These are phyloP conservation scores for Dioszegia aurantiaca DNA, from an alignment of 768 basidiomycete genomes.

Conservation along the genomic window DNA sequence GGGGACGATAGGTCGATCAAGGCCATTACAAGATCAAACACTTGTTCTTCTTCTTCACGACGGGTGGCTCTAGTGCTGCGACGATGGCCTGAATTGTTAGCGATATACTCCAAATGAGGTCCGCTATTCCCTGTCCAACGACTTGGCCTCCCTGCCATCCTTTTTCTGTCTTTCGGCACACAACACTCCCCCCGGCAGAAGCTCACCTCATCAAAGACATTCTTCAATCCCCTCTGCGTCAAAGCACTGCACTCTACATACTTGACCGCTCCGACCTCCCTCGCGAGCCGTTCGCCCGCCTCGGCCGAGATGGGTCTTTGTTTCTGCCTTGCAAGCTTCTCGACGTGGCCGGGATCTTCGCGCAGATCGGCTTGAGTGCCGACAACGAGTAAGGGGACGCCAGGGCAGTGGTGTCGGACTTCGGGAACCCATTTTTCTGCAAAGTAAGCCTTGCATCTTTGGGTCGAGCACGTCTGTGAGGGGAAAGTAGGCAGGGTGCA, in stretches of 20 bases:
- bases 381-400: constrained; percentile 88
- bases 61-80: constrained; percentile 94
- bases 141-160: no score
- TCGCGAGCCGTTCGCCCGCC: constrained; percentile 88
- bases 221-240: constrained; percentile 99
- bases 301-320: constrained; percentile 85
- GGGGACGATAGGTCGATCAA: neutral
- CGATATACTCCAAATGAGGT: no score
- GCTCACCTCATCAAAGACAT: constrained; percentile 98
- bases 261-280: constrained; percentile 96
- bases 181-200: no score
- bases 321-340: constrained; percentile 94
- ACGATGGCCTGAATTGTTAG: constrained; percentile 71
- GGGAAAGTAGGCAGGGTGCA: neutral
- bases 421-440: constrained; percentile 97
- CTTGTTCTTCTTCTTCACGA: constrained; percentile 74
- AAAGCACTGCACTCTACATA: constrained; percentile 98
- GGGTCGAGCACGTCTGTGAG: neutral
- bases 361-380: constrained; percentile 97
- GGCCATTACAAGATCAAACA: constrained; percentile 76
- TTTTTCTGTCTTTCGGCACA: neutral
- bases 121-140: no score
- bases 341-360: constrained; percentile 86
- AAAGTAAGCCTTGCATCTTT: neutral
- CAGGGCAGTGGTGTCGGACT: constrained; percentile 98